A percentile compares a stretch with the other conserved stretches of the same genome.
Evolutionary conservation across 331 rosid species (phyloP).

Genomic region (Saraca asoca): DNA sequence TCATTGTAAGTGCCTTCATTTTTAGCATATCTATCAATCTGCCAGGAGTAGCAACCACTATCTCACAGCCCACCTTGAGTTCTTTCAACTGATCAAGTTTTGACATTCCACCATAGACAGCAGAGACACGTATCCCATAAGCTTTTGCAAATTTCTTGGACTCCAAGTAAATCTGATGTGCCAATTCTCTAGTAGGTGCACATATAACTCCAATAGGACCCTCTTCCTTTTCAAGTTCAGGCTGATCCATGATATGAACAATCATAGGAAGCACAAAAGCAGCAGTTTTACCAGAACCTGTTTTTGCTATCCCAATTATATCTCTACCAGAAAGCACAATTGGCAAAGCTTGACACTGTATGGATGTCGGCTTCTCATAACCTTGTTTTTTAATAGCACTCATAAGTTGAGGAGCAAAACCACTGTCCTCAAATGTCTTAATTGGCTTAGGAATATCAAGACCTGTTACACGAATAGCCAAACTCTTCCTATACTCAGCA

Average conservation of each 20-base stretch:
- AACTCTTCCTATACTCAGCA: slow-evolving; percentile 69
- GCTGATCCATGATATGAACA: slow-evolving; percentile 96
- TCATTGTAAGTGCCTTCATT: slow-evolving; percentile 90
- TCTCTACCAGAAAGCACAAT: slow-evolving; percentile 89
- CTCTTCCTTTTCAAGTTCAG: slow-evolving; percentile 93
- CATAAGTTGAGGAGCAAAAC: slow-evolving; percentile 80
- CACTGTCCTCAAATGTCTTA: slow-evolving; percentile 80
- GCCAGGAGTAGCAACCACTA: slow-evolving; percentile 95
- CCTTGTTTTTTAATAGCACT: slow-evolving; percentile 83
- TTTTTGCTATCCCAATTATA: slow-evolving; percentile 91
- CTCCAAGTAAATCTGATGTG: slow-evolving; percentile 89
- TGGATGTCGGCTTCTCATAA: slow-evolving; percentile 88
- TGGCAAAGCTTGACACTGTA: slow-evolving; percentile 90
- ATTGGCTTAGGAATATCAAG: slow-evolving; percentile 89
- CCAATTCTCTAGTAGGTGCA: slow-evolving; percentile 95
- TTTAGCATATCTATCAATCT: slow-evolving; percentile 92
- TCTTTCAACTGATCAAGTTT: slow-evolving; percentile 96
- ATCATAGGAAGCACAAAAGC: slow-evolving; percentile 98
- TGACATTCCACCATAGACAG: slow-evolving; percentile 98
- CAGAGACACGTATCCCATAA: slow-evolving; percentile 74
- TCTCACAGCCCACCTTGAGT: slow-evolving; percentile 95
- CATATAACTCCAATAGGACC: slow-evolving; percentile 97
- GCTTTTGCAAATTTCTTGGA: slow-evolving; percentile 83
- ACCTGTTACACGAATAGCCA: slow-evolving; percentile 86
- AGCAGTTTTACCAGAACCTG: slow-evolving; percentile 99